Evolutionary conservation across 345 rosid genomes (phyloP).

Genomic region (Mercurialis annua): DNA sequence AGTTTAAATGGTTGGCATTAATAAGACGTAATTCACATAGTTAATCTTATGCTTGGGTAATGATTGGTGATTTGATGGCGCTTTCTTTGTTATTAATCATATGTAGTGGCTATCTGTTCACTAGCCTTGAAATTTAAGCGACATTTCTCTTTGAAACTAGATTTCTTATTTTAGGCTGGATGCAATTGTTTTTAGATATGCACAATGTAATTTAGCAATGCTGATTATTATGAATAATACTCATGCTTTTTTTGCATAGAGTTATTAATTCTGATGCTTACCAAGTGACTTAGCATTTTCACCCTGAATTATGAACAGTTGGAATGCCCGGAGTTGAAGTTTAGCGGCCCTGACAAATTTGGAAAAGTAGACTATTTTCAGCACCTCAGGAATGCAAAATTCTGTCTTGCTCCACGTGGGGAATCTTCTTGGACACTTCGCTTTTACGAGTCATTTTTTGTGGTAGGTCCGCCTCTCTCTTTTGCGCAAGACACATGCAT

Average conservation of each 20-base stretch:
- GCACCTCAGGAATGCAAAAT: constrained; percentile 84
- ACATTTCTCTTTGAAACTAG: neutral
- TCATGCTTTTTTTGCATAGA: neutral
- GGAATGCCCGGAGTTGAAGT: constrained; percentile 94
- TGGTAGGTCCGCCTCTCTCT: constrained; percentile 52
- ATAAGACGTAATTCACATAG: neutral
- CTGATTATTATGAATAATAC: neutral
- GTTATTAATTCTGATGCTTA: neutral
- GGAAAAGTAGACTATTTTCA: constrained; percentile 82
- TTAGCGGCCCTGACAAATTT: constrained; percentile 78
- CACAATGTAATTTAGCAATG: neutral
- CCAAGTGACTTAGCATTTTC: neutral
- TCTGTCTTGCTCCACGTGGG: constrained; percentile 96
- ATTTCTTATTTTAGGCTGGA: too few species aligned
- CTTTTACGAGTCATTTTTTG: constrained; percentile 89
- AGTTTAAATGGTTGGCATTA: neutral
- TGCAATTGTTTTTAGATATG: neutral
- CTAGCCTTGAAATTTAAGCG: neutral
- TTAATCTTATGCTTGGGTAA: neutral
- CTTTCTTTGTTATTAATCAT: neutral
- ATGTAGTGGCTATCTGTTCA: too few species aligned
- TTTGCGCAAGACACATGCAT: neutral
- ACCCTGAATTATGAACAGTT: constrained; percentile 54
- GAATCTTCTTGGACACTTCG: constrained; percentile 99
- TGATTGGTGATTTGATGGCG: neutral